phyloP scores from a whole-genome alignment of 2,329 filamentous ascomycete genomes.

The Apiospora hydei region DNA sequence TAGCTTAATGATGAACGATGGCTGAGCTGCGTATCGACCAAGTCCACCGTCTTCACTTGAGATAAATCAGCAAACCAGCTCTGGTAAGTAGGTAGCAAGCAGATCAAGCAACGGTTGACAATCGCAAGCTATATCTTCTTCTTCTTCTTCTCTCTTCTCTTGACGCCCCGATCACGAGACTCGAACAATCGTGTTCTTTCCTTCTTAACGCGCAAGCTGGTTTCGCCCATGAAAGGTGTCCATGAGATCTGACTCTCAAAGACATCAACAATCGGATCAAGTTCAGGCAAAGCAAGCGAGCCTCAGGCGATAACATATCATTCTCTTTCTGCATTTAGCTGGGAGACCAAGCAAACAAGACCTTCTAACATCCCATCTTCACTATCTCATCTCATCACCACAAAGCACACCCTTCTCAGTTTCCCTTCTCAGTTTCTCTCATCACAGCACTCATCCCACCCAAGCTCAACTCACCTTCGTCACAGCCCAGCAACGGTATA shows the following conservation, averaged over 20 bases:
- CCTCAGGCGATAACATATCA: too few relatives aligned
- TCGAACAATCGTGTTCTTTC: neutral
- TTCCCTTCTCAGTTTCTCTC: neutral
- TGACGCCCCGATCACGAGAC: neutral
- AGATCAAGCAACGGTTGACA: neutral
- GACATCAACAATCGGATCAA: neutral
- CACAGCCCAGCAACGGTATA: neutral
- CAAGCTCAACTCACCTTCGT: neutral
- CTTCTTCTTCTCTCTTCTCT: neutral
- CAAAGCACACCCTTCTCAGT: neutral
- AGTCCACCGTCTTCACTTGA: too few relatives aligned
- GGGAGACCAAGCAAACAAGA: neutral
- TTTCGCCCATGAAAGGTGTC: too few relatives aligned
- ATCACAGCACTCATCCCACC: neutral
- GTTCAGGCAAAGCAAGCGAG: neutral
- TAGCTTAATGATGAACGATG: too few relatives aligned
- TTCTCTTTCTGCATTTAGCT: neutral
- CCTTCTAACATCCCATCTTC: neutral
- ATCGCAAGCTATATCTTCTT: neutral
- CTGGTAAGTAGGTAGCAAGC: too few relatives aligned
- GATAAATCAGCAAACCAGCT: too few relatives aligned
- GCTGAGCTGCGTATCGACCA: too few relatives aligned
- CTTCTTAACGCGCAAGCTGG: neutral
- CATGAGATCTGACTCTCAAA: neutral
- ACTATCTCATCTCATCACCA: neutral